Base-by-base conservation (phyloP, 371 early-diverging fungal genomes). In the Mucor saturninus region DNA sequence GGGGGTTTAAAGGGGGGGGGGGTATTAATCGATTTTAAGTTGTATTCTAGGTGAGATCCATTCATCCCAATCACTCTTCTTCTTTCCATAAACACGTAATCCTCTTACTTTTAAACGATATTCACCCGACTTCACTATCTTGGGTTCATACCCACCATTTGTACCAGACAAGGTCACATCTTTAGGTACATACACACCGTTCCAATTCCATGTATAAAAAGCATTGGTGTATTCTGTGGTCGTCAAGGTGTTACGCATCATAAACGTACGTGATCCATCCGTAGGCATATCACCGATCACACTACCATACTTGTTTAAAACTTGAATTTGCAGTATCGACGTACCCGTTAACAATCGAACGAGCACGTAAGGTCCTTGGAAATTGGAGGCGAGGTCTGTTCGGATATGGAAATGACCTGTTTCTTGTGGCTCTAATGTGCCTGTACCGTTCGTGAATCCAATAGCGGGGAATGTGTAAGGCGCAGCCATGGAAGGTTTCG, bases 291-390 rank as follows among this genome's bases (percentile, higher is more conserved):
- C 67, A 6, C 73, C 73, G 26, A 73, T 21, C 6, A 61, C 53
- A 21, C 54, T 42, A 13, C 13, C 48, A 7, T 61, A 43, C 30
- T 60, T 52, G 42, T 56, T 21, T 11, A 69, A 13, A 4, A 73
- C 54, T 48, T 69, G 67, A 28, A 73, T 54, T 49, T 67, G 62
- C 13, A 70, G 55, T 8, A 64, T 39, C 1, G 58, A 43, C 26
- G 73, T 73, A 13, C 73, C 73, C 38, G 65, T 69, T 28, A 67
- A 52, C 21, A 73, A 46, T 15, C 73, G 56, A n/a, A 49, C 60
- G 1, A 73, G 35, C 10, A 73, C 48, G 43, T 43, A 67, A 9
- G 70, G 67, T 15, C 61, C 61, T 13, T 61, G 61, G 5, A 28
- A 43, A 10, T 45, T 42, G 1, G 7, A 15, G 1, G 15, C 7